These are phyloP conservation scores for Nemania sp. DNA, from an alignment of 2,329 filamentous ascomycete species.

Conservation along the genomic window DNA sequence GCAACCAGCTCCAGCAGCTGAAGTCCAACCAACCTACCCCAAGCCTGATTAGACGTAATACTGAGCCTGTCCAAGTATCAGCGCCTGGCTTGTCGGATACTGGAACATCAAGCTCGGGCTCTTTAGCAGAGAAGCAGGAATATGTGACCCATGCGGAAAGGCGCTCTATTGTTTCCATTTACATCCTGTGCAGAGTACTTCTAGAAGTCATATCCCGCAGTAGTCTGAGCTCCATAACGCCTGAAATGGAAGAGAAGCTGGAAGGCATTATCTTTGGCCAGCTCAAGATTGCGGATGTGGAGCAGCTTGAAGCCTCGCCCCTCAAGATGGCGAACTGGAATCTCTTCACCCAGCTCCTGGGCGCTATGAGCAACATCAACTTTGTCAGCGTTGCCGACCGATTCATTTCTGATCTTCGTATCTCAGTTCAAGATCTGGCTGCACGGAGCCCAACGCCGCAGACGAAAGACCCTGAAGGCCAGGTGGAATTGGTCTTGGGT, in stretches of 20 bases:
- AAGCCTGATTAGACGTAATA: conserved; percentile 70
- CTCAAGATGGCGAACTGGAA: conserved; percentile 94
- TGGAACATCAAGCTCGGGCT: conserved; percentile 43
- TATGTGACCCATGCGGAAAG: conserved; percentile 81
- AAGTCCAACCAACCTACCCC: conserved; percentile 47
- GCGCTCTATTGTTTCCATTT: conserved; percentile 91
- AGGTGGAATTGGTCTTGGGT: conserved; percentile 82
- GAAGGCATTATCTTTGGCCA: conserved; percentile 98
- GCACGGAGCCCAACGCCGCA: conserved; percentile 66
- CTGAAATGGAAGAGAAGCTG: conserved; percentile 90
- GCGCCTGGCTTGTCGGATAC: conserved; percentile 40
- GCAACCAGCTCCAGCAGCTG: conserved; percentile 60
- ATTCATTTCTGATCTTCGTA: conserved; percentile 80
- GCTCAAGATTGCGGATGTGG: conserved; percentile 83
- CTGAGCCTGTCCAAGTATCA: conserved; percentile 65
- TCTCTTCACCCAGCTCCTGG: conserved; percentile 87
- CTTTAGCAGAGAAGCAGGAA: conserved; percentile 64
- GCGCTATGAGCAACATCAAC: conserved; percentile 94
- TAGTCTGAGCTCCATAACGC: conserved; percentile 77
- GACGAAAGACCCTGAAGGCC: conserved; percentile 73
- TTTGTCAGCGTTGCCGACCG: conserved; percentile 82
- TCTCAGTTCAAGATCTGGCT: conserved; percentile 74
- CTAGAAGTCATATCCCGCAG: conserved; percentile 95
- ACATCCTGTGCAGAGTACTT: conserved; percentile 89
- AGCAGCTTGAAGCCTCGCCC: conserved; percentile 76